These are phyloP conservation scores for Cyberlindnera galapagoensis DNA, from an alignment of 805 yeast genomes.

Conservation along the genomic window DNA sequence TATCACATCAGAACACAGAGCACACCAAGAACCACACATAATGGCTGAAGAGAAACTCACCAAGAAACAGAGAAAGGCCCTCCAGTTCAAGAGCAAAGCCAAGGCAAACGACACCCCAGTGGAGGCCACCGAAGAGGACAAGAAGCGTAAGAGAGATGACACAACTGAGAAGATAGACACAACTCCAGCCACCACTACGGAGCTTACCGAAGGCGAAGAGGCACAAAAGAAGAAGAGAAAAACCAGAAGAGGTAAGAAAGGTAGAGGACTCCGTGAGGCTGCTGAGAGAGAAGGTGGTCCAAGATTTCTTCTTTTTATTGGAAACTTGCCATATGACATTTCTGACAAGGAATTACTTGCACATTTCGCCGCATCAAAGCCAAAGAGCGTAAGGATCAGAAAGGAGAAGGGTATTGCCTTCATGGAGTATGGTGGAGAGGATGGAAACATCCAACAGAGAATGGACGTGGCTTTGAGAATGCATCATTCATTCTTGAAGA, in stretches of 20 bases:
- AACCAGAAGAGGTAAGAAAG: constrained; percentile 74
- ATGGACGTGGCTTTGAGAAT: constrained; percentile 81
- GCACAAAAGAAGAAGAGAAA: constrained; percentile 53
- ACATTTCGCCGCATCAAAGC: constrained; percentile 71
- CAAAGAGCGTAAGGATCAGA: constrained; percentile 73
- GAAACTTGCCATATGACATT: constrained; percentile 76
- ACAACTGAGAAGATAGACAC: constrained; percentile 13
- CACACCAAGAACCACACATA: no score
- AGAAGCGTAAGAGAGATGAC: constrained; percentile 19
- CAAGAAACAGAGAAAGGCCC: constrained; percentile 61
- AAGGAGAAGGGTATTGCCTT: constrained; percentile 88
- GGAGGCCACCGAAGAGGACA: constrained; percentile 20
- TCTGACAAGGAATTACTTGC: constrained; percentile 53
- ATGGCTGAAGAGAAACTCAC: constrained; percentile 39
- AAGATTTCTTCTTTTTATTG: constrained; percentile 80
- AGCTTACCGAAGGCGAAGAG: constrained; percentile 26
- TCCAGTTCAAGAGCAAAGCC: constrained; percentile 42
- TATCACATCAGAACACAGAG: no score
- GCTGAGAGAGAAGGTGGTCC: no score
- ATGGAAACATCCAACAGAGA: constrained; percentile 58
- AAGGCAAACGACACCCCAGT: constrained; percentile 18
- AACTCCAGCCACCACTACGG: constrained; percentile 19
- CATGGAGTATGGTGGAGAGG: constrained; percentile 62
- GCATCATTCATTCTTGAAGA: constrained; percentile 67
- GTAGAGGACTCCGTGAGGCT: no score